Evolutionary conservation across 1,284 basidiomycete genomes (phyloP).

Genomic region (Inonotus hispidus): DNA sequence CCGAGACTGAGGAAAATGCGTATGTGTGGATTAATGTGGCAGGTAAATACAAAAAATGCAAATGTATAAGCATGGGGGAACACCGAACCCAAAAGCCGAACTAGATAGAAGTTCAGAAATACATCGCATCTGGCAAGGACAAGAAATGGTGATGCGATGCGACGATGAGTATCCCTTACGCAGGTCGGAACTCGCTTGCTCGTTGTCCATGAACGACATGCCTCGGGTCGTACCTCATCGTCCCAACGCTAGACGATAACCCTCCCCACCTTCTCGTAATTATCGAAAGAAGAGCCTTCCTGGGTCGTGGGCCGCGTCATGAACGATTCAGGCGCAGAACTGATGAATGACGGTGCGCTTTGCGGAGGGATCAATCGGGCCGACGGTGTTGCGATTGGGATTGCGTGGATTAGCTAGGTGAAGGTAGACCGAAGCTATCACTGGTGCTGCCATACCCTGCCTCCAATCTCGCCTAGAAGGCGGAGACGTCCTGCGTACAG

Average conservation of each 20-base stretch:
- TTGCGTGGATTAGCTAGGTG: not conserved
- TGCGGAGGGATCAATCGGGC: not conserved
- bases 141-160: not conserved
- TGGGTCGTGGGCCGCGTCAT: conserved; percentile 11
- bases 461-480: not conserved
- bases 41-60: conserved; percentile 14
- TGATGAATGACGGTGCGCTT: conserved; percentile 7
- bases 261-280: not conserved
- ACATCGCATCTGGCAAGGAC: not conserved
- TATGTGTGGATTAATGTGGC: conserved; percentile 7
- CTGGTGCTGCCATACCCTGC: not conserved
- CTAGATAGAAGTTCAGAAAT: not conserved
- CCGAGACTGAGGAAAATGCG: no score
- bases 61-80: not conserved
- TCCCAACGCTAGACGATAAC: conserved; percentile 6
- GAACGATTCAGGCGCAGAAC: conserved; percentile 15
- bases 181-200: conserved; percentile 6
- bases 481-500: not conserved
- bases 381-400: not conserved
- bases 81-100: not conserved
- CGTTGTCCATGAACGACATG: not conserved
- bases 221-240: conserved; percentile 4
- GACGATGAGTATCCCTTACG: not conserved
- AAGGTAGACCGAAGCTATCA: not conserved
- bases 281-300: conserved; percentile 6